Evolutionary conservation across 805 yeast species (phyloP).

Genomic region (Pichia scutulata): DNA sequence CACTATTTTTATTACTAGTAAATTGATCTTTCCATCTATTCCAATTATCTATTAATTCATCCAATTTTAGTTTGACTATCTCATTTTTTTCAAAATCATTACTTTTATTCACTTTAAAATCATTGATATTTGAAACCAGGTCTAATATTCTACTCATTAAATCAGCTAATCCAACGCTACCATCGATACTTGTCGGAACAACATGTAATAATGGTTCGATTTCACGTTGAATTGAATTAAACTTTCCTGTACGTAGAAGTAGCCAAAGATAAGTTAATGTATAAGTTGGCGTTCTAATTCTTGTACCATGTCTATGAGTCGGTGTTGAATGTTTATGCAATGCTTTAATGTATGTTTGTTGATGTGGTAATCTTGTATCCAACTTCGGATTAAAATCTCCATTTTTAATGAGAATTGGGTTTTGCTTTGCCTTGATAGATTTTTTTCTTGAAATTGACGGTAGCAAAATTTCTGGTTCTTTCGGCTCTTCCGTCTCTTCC

Average conservation of each 20-base stretch:
- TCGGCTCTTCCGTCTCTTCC: neutral
- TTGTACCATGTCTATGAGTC: constrained; percentile 5
- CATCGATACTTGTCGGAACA: constrained; percentile 9
- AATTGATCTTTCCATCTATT: constrained; percentile 8
- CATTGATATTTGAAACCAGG: neutral
- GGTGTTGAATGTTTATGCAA: constrained; percentile 6
- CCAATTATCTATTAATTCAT: constrained; percentile 4
- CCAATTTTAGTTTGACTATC: neutral
- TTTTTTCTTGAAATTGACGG: neutral
- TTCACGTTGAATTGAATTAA: constrained; percentile 3
- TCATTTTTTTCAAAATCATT: neutral
- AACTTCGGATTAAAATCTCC: constrained; percentile 1
- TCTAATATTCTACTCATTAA: constrained; percentile 4
- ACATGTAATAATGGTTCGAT: constrained; percentile 6
- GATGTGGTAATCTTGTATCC: constrained; percentile 2
- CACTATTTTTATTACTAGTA: neutral
- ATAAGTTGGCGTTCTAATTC: constrained; percentile 6
- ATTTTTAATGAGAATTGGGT: constrained; percentile 2
- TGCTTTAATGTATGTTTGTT: constrained; percentile 1
- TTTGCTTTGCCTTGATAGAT: neutral
- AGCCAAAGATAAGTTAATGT: constrained; percentile 9
- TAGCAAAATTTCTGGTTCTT: too few relatives aligned
- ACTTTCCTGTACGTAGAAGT: constrained; percentile 1
- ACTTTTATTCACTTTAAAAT: neutral
- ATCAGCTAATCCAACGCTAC: constrained; percentile 5